phyloP scores from a whole-genome alignment of 2,329 filamentous ascomycete genomes.

The Colletotrichum orchidophilum region DNA sequence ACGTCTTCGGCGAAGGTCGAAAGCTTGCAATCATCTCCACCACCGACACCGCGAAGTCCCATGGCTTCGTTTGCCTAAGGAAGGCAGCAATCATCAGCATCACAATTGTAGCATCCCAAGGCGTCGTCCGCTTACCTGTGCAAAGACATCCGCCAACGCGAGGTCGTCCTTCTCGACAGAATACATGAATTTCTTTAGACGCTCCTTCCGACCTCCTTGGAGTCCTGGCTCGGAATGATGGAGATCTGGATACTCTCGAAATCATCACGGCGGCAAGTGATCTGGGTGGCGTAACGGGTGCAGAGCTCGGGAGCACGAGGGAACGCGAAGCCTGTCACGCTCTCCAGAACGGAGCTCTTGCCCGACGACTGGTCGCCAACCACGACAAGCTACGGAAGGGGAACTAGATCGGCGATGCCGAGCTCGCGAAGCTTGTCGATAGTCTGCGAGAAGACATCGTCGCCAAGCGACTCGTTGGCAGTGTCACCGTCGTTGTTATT shows the following conservation, averaged over 20 bases:
- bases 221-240: constrained; percentile 48
- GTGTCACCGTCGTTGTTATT: not conserved
- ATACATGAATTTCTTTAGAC: constrained; percentile 40
- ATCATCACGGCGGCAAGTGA: constrained; percentile 51
- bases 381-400: constrained; percentile 73
- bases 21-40: constrained; percentile 4
- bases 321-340: constrained; percentile 58
- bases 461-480: not conserved
- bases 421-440: constrained; percentile 55
- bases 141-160: constrained; percentile 50
- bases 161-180: constrained; percentile 38
- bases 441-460: not conserved
- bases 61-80: constrained; percentile 52
- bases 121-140: constrained; percentile 43
- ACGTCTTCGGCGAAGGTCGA: constrained; percentile 57
- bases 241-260: constrained; percentile 47
- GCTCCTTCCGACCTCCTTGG: constrained; percentile 28
- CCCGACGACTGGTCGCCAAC: constrained; percentile 88
- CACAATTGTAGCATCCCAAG: not conserved
- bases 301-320: constrained; percentile 55
- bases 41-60: constrained; percentile 48
- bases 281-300: constrained; percentile 60
- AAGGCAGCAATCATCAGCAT: not conserved
- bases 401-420: constrained; percentile 47
- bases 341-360: constrained; percentile 86